Evolutionary conservation across 176 grass and related monocot genomes (phyloP), one percentile per base, ranked within the genome.

Genomic region (Luzula sylvatica): DNA sequence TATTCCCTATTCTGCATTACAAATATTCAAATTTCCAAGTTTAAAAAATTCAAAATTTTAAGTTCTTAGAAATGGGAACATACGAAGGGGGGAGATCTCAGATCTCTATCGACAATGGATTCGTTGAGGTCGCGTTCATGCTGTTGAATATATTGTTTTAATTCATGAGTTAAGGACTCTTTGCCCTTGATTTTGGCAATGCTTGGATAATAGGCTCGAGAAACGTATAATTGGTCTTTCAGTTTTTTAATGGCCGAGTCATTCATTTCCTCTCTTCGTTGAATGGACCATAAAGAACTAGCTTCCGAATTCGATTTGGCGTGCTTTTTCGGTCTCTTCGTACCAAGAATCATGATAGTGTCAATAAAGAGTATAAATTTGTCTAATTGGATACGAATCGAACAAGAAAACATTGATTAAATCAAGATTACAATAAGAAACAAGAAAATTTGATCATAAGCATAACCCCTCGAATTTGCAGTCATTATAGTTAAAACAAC

Each of bases 81-180:
- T n/a, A n/a, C n/a, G n/a, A n/a, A n/a, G n/a, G n/a, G n/a, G n/a
- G n/a, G n/a, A n/a, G n/a, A n/a, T n/a, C 30, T 9, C 30, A 87
- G 68, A 82, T 94, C 87, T 1, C 51, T 42, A 82, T 94, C 87
- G 50, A 71, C 63, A 57, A 87, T 69, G 52, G 67, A 65, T 59
- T 93, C 87, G 68, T 81, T 81, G 9, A 93, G 73, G 72, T 81
- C 81, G 49, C 87, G 73, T 32, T 94, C 78, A 58, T 94, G 87
- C 42, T 94, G 82, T 72, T 94, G 87, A 58, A 94, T 94, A 53
- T 53, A 72, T 56, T 75, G 65, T 59, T 94, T 94, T 52, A 87
- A 38, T 46, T 94, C 87, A 56, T 61, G 74, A 9, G 70, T 72
- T 59, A 87, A 72, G 11, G 14, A 43, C 57, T 94, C 87, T 26